Base-by-base conservation (phyloP, 257 asterid genomes). In the Ophiorrhiza pumila region DNA sequence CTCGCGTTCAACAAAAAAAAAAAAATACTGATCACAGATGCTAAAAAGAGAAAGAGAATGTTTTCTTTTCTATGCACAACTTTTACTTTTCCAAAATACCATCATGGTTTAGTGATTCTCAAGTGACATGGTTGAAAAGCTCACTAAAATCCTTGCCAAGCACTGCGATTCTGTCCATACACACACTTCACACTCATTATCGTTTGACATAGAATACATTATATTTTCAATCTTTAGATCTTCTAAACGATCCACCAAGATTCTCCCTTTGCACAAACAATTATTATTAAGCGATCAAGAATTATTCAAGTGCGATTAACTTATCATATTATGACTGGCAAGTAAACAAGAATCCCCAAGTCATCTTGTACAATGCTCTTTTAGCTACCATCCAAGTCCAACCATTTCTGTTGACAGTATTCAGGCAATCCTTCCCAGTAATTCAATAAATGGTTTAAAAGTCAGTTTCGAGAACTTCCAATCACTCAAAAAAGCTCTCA, bases 241-340 rank as follows among this genome's bases (percentile, higher is more conserved):
- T 59, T 53, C 53, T 32, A 61, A 73, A 41, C 39, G 22, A 68
- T 47, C 69, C 68, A 35, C 68, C 37, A 56, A 66, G 78, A 74
- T 67, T 66, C 68, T 65, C 42, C 41, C 60, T 59, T 4, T 41
- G 52, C 73, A 67, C 52, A 43, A 22, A 14, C 12, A 35, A 25
- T 69, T 4, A 15, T 9, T 22, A 43, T 10, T 42, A 29, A 55
- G 41, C 1, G 22, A 60, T 68, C 69, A 47, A 72, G 45, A 47
- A 12, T 23, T 47, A 62, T 50, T 35, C 20, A 72, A 47, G 31
- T 47, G 76, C 63, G 27, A 17, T 47, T 22, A 25, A 46, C 13
- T 32, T 46, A 29, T 29, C 35, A 5, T 43, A 22, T 32, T 32
- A 9, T 20, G 62, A 32, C 23, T 2, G 25, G 50, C 23, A 13